A percentile compares a stretch with the other conserved stretches of the same genome.
Evolutionary conservation across 805 yeast species (phyloP).

Genomic region (Ogataea methanolica): DNA sequence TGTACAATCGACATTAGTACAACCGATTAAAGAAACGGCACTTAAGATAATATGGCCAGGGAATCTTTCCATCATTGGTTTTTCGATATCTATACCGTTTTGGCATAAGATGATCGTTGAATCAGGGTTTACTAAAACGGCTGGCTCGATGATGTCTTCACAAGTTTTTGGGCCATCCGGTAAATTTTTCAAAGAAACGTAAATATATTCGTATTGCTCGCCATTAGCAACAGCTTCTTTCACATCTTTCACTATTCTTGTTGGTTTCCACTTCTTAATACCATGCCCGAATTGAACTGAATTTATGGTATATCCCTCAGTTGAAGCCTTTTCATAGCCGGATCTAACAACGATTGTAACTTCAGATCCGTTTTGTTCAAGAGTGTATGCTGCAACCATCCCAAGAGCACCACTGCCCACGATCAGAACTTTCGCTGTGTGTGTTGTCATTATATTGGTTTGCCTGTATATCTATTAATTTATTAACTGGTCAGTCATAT

Average conservation of each 20-base stretch:
- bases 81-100: conserved; percentile 37
- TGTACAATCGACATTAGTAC: conserved; percentile 21
- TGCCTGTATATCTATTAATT: too few relatives aligned
- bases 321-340: conserved; percentile 48
- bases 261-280: conserved; percentile 52
- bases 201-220: conserved; percentile 45
- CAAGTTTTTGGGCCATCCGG: conserved; percentile 48
- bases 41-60: conserved; percentile 32
- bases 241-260: conserved; percentile 33
- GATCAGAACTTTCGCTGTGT: conserved; percentile 40
- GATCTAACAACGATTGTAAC: conserved; percentile 61
- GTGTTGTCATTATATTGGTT: neutral
- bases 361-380: conserved; percentile 42
- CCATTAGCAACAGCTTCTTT: conserved; percentile 39
- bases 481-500: too few relatives aligned
- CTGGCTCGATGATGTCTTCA: conserved; percentile 38
- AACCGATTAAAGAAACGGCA: conserved; percentile 34
- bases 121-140: conserved; percentile 22
- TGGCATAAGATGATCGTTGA: conserved; percentile 32
- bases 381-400: conserved; percentile 63
- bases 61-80: conserved; percentile 28
- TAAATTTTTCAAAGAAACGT: conserved; percentile 55
- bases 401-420: conserved; percentile 88
- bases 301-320: conserved; percentile 52
- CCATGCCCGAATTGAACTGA: conserved; percentile 54